Evolutionary conservation across 164 flowering plant genomes (phyloP).

Genomic region (Magnolia sinica): DNA sequence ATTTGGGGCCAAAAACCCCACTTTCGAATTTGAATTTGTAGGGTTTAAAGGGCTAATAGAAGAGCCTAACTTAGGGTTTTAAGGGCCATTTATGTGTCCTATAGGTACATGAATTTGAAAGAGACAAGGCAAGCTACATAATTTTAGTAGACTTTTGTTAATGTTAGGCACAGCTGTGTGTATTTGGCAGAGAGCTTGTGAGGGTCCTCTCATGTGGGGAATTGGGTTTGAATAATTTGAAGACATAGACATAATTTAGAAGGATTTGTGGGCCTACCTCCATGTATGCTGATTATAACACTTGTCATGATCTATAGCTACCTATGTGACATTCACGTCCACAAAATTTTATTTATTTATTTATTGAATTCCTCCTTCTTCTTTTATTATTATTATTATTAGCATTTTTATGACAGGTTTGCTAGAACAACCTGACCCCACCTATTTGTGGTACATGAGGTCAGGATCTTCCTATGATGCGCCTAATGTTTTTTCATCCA

Average conservation of each 20-base stretch:
- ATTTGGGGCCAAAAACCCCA: not conserved
- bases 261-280: not conserved
- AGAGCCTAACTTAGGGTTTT: not conserved
- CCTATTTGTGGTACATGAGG: too few relatives aligned
- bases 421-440: too few relatives aligned
- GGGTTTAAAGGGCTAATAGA: not conserved
- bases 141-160: not conserved
- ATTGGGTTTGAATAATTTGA: slow-evolving; percentile 4
- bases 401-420: not conserved
- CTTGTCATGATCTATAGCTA: not conserved
- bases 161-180: slow-evolving; percentile 10
- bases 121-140: not conserved
- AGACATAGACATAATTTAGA: not conserved
- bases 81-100: not conserved
- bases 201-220: not conserved
- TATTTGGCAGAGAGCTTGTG: slow-evolving; percentile 4
- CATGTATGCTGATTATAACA: not conserved
- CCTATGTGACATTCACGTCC: not conserved
- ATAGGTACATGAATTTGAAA: not conserved
- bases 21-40: not conserved
- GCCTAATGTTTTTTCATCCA: too few relatives aligned
- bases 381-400: too few relatives aligned
- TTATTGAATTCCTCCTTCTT: not conserved
- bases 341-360: not conserved
- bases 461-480: too few relatives aligned